Evolutionary conservation across 305 asterid genomes (phyloP).

Genomic region (Stenogyne calaminthoides): DNA sequence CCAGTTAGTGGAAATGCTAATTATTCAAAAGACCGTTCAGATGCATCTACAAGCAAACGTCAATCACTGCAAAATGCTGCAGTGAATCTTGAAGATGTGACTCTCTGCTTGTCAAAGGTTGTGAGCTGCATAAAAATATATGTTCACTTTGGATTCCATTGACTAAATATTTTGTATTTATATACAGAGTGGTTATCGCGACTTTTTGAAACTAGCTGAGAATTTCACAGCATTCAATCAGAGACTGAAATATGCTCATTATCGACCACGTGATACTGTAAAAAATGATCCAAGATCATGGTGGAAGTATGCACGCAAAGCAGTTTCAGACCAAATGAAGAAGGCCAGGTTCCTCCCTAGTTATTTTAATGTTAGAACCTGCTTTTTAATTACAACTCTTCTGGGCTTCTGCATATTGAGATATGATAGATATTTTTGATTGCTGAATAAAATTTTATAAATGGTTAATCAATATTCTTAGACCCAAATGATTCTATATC

Average conservation of each 20-base stretch:
- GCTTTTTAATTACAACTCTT: conserved; percentile 8
- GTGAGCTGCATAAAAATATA: conserved; percentile 20
- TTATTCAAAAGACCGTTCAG: conserved; percentile 73
- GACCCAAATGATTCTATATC: conserved; percentile 6
- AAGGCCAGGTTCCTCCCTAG: conserved; percentile 67
- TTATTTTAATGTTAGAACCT: conserved; percentile 4
- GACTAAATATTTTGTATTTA: conserved; percentile 24
- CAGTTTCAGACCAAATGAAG: conserved; percentile 75
- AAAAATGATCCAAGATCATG: conserved; percentile 77
- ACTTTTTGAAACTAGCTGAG: conserved; percentile 88
- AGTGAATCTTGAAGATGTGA: conserved; percentile 90
- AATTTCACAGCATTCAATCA: conserved; percentile 93
- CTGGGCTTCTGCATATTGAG: conserved; percentile 7
- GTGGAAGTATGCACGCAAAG: conserved; percentile 94
- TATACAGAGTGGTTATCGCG: conserved; percentile 83
- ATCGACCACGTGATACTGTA: conserved; percentile 71
- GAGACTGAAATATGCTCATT: conserved; percentile 85
- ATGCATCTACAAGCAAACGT: conserved; percentile 51
- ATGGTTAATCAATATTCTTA: conserved; percentile 11
- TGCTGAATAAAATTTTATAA: conserved; percentile 24
- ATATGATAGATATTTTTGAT: conserved; percentile 1
- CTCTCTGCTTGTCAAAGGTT: conserved; percentile 94
- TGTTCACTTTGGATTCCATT: conserved; percentile 25
- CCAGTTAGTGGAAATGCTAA: conserved; percentile 95
- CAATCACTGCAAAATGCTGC: conserved; percentile 79